A percentile compares a stretch with the other conserved stretches of the same genome.
Evolutionary conservation across 106 monocot genomes (phyloP).

Genomic region (Dendrobium officinale): DNA sequence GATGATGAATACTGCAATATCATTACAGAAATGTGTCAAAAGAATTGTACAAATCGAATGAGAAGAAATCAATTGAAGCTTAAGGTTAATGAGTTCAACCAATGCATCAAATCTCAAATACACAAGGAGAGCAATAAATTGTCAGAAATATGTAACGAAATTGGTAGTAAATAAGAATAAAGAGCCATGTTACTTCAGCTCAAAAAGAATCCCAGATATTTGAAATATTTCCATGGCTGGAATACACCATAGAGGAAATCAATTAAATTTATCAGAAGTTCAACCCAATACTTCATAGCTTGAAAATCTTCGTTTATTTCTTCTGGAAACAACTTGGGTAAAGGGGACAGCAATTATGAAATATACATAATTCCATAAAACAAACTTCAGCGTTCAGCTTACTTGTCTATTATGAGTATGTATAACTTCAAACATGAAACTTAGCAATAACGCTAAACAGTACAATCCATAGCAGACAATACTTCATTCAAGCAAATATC

Average conservation of each 20-base stretch:
- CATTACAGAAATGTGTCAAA: neutral
- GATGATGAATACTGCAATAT: conserved; percentile 43
- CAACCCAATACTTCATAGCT: neutral
- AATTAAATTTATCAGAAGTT: conserved; percentile 1
- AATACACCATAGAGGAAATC: neutral
- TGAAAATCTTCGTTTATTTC: neutral
- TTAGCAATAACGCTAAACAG: neutral
- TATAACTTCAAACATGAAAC: neutral
- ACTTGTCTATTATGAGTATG: neutral
- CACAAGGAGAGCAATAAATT: neutral
- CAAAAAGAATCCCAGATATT: neutral
- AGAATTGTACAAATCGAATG: neutral
- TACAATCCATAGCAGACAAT: neutral
- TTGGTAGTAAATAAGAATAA: neutral
- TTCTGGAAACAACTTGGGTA: neutral
- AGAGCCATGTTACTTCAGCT: neutral
- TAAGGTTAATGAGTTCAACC: neutral
- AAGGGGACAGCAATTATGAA: neutral
- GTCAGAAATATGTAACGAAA: neutral
- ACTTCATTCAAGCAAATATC: conserved; percentile 13
- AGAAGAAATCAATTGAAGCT: neutral
- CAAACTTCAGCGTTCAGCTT: neutral
- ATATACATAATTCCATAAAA: neutral
- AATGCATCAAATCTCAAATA: neutral
- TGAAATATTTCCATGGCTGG: neutral